Evolutionary conservation across 163 green algal species (phyloP), one percentile per base, ranked within the genome.

Genomic region (Scenedesmus sp.): DNA sequence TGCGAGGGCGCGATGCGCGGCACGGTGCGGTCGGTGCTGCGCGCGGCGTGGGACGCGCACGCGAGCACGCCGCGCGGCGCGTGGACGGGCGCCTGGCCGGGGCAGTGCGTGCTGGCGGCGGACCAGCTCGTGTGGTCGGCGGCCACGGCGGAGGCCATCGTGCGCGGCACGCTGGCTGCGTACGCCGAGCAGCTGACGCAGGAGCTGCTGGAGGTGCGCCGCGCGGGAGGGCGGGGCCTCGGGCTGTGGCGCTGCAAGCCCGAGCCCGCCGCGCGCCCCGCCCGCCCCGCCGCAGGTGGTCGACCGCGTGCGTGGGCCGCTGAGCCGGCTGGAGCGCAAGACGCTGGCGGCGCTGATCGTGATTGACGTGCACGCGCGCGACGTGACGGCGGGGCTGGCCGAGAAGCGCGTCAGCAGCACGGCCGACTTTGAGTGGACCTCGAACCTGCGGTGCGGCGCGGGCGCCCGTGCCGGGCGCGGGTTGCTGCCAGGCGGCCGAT

Each of bases 21-120:
- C 74, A 92, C 90, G 29, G 64, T 94, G 65, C 84, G 90, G 54
- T 86, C 89, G 56, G 47, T 92, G 28, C 83, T 90, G 17, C 84
- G 85, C 3, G 79, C 90, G 28, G 75, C 89, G 7, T 81, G 93
- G 17, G 83, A 88, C 63, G 84, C 85, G 4, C 92, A 92, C 71
- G 78, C 84, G 17, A 63, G 33, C 31, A 84, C 47, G 0, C 81
- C 89, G 24, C 83, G 87, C 48, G 80, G 70, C 45, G 66, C 77
- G n/a, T 94, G 90, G 90, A 91, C 93, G 65, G 75, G 91, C 39
- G 75, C 90, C 17, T 94, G 90, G 90, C 88, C 90, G 20, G 90
- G 90, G 18, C 90, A 94, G 84, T 84, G 92, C 15, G 89, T 94
- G 65, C 87, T 94, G 60, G 44, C 48, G 4, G 77, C 67, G 26